These are phyloP conservation scores for Uronychia binucleata DNA, from an alignment of 73 alveolate genomes.

Conservation along the genomic window DNA sequence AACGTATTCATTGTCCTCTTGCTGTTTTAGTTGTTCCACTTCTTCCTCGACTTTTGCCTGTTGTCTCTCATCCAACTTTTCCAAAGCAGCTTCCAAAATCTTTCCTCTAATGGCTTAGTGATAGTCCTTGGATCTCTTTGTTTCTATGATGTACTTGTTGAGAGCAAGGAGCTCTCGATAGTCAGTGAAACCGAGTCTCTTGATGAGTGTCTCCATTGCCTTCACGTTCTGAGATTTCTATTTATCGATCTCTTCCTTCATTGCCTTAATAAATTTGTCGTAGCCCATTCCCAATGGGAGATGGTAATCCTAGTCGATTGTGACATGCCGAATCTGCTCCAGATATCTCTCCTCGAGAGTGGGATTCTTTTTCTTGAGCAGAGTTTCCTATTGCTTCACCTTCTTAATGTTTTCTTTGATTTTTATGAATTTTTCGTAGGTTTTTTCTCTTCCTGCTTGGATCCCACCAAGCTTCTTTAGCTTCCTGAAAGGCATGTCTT, in stretches of 20 bases:
- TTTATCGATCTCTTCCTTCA: conserved; percentile 17
- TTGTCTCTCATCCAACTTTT: neutral
- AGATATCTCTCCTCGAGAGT: neutral
- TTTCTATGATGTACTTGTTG: conserved; percentile 55
- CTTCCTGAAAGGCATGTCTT: neutral
- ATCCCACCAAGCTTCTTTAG: no score
- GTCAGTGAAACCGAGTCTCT: conserved; percentile 49
- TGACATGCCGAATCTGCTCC: neutral
- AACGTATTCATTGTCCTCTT: neutral
- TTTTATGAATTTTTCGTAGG: neutral
- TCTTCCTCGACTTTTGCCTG: neutral
- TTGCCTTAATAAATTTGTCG: conserved; percentile 20
- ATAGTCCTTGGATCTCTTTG: conserved; percentile 44
- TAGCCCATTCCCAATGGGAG: conserved; percentile 49
- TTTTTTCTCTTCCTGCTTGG: neutral
- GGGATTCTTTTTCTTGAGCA: neutral
- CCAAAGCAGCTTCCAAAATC: conserved; percentile 40
- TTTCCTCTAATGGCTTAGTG: conserved; percentile 46
- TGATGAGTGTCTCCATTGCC: conserved; percentile 50
- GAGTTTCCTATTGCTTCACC: neutral
- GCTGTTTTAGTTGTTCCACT: neutral
- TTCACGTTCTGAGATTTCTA: conserved; percentile 15
- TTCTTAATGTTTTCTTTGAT: neutral
- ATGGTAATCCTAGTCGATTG: neutral
- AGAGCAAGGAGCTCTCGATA: conserved; percentile 62